These are phyloP conservation scores for Martensiomyces pterosporus DNA, from an alignment of 192 early-diverging fungal species.

Conservation along the genomic window DNA sequence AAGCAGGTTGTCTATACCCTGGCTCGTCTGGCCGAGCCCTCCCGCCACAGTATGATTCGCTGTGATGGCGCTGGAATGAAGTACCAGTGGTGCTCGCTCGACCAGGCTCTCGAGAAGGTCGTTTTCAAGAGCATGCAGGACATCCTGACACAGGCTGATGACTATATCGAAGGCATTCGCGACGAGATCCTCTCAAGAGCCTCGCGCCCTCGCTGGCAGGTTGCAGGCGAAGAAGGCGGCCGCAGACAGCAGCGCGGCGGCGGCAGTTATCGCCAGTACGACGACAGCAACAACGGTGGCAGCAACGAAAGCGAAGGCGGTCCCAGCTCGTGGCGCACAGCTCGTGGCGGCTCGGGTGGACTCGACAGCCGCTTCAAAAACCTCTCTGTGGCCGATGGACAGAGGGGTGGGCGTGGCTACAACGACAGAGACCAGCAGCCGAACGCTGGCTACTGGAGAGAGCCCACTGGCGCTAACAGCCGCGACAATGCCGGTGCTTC, in stretches of 20 bases:
- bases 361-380: slow-evolving; percentile 22
- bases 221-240: slow-evolving; percentile 33
- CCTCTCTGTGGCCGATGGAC: slow-evolving; percentile 15
- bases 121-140: slow-evolving; percentile 81
- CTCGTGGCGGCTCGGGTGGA: slow-evolving; percentile 14
- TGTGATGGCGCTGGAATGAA: slow-evolving; percentile 62
- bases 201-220: slow-evolving; percentile 35
- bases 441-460: slow-evolving; percentile 2
- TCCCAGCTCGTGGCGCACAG: slow-evolving; percentile 17
- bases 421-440: slow-evolving; percentile 19
- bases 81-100: slow-evolving; percentile 65
- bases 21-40: slow-evolving; percentile 60
- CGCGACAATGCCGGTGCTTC: slow-evolving; percentile 6
- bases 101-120: slow-evolving; percentile 62
- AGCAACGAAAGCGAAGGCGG: slow-evolving; percentile 11
- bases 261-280: slow-evolving; percentile 6
- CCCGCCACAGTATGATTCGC: slow-evolving; percentile 55
- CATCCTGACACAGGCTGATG: slow-evolving; percentile 63
- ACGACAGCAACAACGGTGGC: slow-evolving; percentile 4
- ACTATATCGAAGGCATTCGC: slow-evolving; percentile 59
- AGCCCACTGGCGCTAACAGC: background rate
- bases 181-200: slow-evolving; percentile 23
- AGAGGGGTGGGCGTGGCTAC: slow-evolving; percentile 8
- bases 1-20: slow-evolving; percentile 79
- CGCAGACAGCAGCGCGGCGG: slow-evolving; percentile 24